Evolutionary conservation across 2,329 filamentous ascomycete species (phyloP), one percentile per base, ranked within the genome.

Genomic region (Fusarium falciforme): DNA sequence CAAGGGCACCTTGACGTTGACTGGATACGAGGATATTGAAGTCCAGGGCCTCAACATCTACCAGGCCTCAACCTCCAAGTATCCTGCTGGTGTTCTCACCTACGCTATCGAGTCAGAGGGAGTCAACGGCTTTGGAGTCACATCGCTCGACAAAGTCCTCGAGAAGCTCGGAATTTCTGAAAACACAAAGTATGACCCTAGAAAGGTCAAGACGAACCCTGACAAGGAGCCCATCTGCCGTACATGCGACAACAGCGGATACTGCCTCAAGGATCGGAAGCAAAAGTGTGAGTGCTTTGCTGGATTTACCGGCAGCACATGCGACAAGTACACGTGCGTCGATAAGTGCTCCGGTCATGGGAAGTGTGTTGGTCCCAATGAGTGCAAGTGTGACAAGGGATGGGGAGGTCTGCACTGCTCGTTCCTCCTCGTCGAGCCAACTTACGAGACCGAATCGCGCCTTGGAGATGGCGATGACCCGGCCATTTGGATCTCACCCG

Each of bases 381-480:
- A 75, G 5, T 87, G 85, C 67, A 70, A 79, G 25, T 87, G 86
- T 33, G 78, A 83, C 1, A 72, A 79, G 5, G 82, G 83, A 20
- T 87, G 84, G 84, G 84, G 84, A 5, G 85, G 85, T 0, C 78
- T 86, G 1, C 82, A 85, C 64, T 88, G 85, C 75, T 83, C 83
- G 4, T 87, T 86, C 70, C 79, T 86, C 20, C 76, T 83, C 0
- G 82, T 87, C 1, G 79, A 83, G 66, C 78, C 85, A 2, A 77
- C 79, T 3, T 82, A 80, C 54, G 85, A 87, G 73, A 87, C 85
- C 0, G 84, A 86, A 14, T 80, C 82, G 12, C 83, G 83, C 17
- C 84, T 84, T 0, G 83, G 76, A 1, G 85, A 87, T 27, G 85
- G 85, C 0, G 85, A 87, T 38, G 85, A 87, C 58, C 85, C 86